Evolutionary conservation across 2,329 filamentous ascomycete genomes (phyloP).

Genomic region (Xylaria arbuscula): DNA sequence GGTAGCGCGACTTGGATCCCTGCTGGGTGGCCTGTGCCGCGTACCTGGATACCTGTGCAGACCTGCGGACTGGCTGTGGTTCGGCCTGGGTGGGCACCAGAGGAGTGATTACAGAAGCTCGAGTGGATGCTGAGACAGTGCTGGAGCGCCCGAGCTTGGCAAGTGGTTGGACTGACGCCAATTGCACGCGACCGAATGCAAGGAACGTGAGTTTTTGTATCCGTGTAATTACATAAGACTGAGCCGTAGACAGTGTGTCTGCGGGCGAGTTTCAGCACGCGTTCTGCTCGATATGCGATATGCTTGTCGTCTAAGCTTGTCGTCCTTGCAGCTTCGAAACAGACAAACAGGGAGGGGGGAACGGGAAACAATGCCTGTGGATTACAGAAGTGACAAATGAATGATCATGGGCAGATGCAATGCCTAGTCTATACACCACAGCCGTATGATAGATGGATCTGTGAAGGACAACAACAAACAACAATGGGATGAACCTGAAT

Average conservation of each 20-base stretch:
- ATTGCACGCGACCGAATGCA: slow-evolving; percentile 31
- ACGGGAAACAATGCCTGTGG: slow-evolving; percentile 2
- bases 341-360: not conserved
- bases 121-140: slow-evolving; percentile 23
- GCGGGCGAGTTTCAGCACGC: slow-evolving; percentile 11
- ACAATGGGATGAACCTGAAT: slow-evolving; percentile 13
- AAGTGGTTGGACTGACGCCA: slow-evolving; percentile 20
- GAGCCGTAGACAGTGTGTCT: slow-evolving; percentile 18
- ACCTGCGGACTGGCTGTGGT: slow-evolving; percentile 7
- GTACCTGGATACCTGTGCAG: slow-evolving; percentile 37
- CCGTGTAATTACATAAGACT: slow-evolving; percentile 22
- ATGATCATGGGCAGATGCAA: slow-evolving; percentile 10
- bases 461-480: slow-evolving; percentile 27
- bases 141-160: slow-evolving; percentile 20
- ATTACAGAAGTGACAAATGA: slow-evolving; percentile 26
- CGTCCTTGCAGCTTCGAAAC: not conserved
- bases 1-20: slow-evolving; percentile 42
- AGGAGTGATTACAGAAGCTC: slow-evolving; percentile 29
- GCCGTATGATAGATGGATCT: not conserved
- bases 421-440: not conserved
- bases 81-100: slow-evolving; percentile 4
- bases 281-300: not conserved
- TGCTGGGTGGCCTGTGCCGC: slow-evolving; percentile 26
- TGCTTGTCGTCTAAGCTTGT: not conserved
- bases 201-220: slow-evolving; percentile 11